Percentiles rank a stretch among this genome's conserved stretches.
Evolutionary conservation across 495 filamentous ascomycete genomes (phyloP).

Genomic region (Aspergillus nidulans): DNA sequence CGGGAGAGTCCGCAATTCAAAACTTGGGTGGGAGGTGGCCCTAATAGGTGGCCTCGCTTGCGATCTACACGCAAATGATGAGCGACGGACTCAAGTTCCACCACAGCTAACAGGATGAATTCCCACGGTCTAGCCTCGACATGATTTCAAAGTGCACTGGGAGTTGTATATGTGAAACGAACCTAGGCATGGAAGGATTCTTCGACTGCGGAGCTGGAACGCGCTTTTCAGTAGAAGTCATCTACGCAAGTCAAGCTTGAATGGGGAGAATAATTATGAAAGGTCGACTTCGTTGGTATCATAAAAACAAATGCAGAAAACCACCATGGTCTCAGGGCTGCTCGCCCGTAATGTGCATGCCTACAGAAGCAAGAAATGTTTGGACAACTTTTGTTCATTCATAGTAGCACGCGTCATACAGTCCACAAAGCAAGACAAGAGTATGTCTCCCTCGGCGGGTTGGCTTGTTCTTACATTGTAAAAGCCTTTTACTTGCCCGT

Average conservation of each 20-base stretch:
- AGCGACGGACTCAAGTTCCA: neutral
- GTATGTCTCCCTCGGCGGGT: slow-evolving; percentile 34
- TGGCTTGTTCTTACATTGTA: slow-evolving; percentile 12
- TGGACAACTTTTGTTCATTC: slow-evolving; percentile 20
- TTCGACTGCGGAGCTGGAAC: too few species aligned
- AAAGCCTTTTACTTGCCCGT: slow-evolving; percentile 25
- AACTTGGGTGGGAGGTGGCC: too few species aligned
- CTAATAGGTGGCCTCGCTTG: too few species aligned
- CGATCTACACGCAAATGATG: neutral
- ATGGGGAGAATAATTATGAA: neutral
- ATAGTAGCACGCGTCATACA: slow-evolving; percentile 33
- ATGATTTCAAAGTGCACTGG: neutral
- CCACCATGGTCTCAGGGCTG: neutral
- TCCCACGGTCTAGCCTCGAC: neutral
- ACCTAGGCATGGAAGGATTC: too few species aligned
- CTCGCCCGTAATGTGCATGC: neutral
- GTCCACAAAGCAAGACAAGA: slow-evolving; percentile 42
- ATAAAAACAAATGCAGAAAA: neutral
- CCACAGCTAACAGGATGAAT: neutral
- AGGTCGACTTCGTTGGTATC: slow-evolving; percentile 4
- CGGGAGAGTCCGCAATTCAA: too few species aligned
- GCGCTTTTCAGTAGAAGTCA: too few species aligned
- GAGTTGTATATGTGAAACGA: too few species aligned
- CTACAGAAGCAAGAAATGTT: neutral
- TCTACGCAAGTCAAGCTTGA: too few species aligned